Evolutionary conservation across 2,329 filamentous ascomycete genomes (phyloP).

Genomic region (Talaromyces sp.): DNA sequence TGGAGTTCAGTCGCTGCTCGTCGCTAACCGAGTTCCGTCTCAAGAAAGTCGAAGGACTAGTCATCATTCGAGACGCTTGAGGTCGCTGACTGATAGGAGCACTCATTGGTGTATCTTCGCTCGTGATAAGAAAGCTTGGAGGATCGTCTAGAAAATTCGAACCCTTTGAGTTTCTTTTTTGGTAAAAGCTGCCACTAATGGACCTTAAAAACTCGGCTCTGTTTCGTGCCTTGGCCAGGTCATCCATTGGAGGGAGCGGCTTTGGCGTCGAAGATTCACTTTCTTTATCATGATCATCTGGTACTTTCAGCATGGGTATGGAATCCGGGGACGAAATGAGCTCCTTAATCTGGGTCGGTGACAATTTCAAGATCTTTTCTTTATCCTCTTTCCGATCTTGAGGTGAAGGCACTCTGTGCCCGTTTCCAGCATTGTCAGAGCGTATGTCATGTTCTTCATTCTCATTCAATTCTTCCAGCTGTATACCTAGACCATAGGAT

Average conservation of each 20-base stretch:
- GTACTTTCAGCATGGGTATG: constrained; percentile 42
- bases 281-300: constrained; percentile 14
- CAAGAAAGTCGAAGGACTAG: constrained; percentile 29
- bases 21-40: constrained; percentile 29
- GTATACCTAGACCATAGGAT: constrained; percentile 13
- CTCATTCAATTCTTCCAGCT: constrained; percentile 1
- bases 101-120: constrained; percentile 20
- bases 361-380: constrained; percentile 46
- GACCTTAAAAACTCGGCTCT: constrained; percentile 24
- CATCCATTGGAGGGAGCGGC: constrained; percentile 28
- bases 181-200: constrained; percentile 17
- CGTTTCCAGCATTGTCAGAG: not conserved
- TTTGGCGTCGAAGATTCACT: not conserved
- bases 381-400: constrained; percentile 23
- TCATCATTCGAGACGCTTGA: constrained; percentile 32
- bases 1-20: constrained; percentile 32
- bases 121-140: constrained; percentile 24
- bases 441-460: not conserved
- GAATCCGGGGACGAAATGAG: constrained; percentile 49
- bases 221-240: constrained; percentile 21
- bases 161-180: constrained; percentile 10
- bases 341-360: constrained; percentile 48
- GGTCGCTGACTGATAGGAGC: constrained; percentile 30
- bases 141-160: constrained; percentile 25
- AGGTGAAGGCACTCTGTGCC: constrained; percentile 2